Evolutionary conservation across 805 yeast genomes (phyloP).

Genomic region (Tetrapisispora phaffii): DNA sequence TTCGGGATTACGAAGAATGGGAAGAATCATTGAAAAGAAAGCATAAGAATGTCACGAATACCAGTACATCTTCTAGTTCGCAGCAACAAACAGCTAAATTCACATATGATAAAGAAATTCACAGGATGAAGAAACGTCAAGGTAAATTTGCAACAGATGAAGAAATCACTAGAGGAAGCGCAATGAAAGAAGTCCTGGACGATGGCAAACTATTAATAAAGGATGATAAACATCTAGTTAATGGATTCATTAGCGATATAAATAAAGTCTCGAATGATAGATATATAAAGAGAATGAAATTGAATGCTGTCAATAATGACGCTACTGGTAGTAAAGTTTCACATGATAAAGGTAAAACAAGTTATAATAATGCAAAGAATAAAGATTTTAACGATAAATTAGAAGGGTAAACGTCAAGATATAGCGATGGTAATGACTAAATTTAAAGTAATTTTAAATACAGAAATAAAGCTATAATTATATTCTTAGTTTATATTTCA

Average conservation of each 20-base stretch:
- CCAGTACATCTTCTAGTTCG: slow-evolving; percentile 1
- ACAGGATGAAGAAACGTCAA: slow-evolving; percentile 2
- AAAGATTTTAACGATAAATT: slow-evolving; percentile 25
- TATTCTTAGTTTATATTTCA: no score
- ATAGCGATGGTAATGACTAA: background rate
- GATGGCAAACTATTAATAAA: slow-evolving; percentile 10
- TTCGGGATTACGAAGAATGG: slow-evolving; percentile 23
- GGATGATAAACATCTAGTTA: slow-evolving; percentile 15
- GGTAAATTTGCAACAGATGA: background rate
- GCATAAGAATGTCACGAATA: slow-evolving; percentile 4
- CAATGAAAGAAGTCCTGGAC: slow-evolving; percentile 5
- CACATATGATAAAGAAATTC: slow-evolving; percentile 25
- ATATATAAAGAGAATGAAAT: slow-evolving; percentile 13
- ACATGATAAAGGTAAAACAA: slow-evolving; percentile 6
- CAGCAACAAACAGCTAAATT: slow-evolving; percentile 19
- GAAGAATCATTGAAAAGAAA: slow-evolving; percentile 7
- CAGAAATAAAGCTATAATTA: background rate
- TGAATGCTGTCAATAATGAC: background rate
- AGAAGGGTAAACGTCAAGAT: slow-evolving; percentile 12
- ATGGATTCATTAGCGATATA: slow-evolving; percentile 15
- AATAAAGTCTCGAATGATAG: slow-evolving; percentile 10
- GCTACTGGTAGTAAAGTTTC: background rate
- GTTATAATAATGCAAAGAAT: slow-evolving; percentile 25
- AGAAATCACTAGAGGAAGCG: background rate
- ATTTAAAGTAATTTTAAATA: background rate